These are phyloP conservation scores for Trichoderma parareesei DNA, from an alignment of 495 filamentous ascomycete genomes.

Conservation along the genomic window DNA sequence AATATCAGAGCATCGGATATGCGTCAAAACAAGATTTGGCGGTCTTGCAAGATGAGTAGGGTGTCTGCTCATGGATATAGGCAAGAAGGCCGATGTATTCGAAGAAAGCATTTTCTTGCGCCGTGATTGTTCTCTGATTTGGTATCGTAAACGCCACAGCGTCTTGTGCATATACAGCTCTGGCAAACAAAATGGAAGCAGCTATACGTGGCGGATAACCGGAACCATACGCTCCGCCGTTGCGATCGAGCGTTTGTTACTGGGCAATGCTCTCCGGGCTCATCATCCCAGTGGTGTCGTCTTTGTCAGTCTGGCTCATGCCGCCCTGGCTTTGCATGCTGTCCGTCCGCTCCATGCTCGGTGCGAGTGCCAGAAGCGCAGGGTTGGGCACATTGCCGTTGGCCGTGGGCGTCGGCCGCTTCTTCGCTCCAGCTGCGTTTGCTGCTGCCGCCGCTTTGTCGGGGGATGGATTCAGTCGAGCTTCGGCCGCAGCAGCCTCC, in stretches of 20 bases:
- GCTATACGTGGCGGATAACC: neutral
- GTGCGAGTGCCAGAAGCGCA: conserved; percentile 18
- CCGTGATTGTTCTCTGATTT: neutral
- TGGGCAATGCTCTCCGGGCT: conserved; percentile 53
- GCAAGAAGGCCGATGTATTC: neutral
- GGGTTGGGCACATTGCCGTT: conserved; percentile 25
- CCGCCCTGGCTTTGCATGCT: conserved; percentile 45
- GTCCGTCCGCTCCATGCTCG: conserved; percentile 41
- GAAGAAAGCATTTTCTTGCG: neutral
- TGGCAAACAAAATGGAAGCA: neutral
- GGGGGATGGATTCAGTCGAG: conserved; percentile 24
- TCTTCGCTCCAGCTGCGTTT: conserved; percentile 27
- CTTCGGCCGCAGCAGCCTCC: conserved; percentile 35
- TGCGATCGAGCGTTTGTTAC: neutral
- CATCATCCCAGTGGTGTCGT: conserved; percentile 53
- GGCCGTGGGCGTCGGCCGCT: conserved; percentile 25
- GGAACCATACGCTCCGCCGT: neutral
- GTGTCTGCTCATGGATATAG: neutral
- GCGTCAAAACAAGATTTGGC: neutral
- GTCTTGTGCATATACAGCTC: neutral
- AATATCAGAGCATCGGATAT: neutral
- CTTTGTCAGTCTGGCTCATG: conserved; percentile 47
- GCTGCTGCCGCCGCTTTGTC: conserved; percentile 27
- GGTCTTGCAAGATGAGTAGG: neutral
- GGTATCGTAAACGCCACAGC: neutral